phyloP scores from a whole-genome alignment of 2,329 filamentous ascomycete species.

The Phialophora tarda region DNA sequence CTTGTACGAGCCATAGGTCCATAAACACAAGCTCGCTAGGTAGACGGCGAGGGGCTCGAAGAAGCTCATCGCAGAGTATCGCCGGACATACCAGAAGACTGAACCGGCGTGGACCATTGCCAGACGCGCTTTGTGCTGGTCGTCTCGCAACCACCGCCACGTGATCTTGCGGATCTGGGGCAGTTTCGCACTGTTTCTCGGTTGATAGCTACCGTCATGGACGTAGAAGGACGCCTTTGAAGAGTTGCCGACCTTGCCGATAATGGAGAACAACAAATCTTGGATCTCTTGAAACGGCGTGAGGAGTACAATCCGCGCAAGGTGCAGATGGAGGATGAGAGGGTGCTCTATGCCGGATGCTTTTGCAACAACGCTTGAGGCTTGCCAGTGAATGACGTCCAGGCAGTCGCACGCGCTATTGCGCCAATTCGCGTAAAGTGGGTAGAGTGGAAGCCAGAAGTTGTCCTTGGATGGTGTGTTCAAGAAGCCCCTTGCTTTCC shows the following conservation, averaged over 20 bases:
- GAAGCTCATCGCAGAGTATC: slow-evolving; percentile 56
- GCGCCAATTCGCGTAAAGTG: slow-evolving; percentile 55
- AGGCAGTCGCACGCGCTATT: slow-evolving; percentile 54
- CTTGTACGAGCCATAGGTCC: slow-evolving; percentile 52
- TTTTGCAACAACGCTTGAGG: slow-evolving; percentile 58
- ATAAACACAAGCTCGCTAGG: slow-evolving; percentile 55
- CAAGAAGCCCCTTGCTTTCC: slow-evolving; percentile 48
- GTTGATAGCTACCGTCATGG: slow-evolving; percentile 38
- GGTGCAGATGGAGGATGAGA: slow-evolving; percentile 62
- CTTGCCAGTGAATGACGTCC: slow-evolving; percentile 64
- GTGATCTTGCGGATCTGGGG: slow-evolving; percentile 46
- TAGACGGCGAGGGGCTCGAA: slow-evolving; percentile 55
- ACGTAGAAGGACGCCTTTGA: slow-evolving; percentile 37
- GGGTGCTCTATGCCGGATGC: slow-evolving; percentile 60
- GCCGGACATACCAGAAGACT: slow-evolving; percentile 59
- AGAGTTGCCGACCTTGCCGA: slow-evolving; percentile 33
- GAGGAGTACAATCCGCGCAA: slow-evolving; percentile 60
- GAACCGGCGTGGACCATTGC: slow-evolving; percentile 61
- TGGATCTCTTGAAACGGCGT: slow-evolving; percentile 56
- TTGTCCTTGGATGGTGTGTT: slow-evolving; percentile 45
- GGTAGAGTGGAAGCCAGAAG: slow-evolving; percentile 56
- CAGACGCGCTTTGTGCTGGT: slow-evolving; percentile 63
- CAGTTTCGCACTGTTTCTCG: slow-evolving; percentile 33
- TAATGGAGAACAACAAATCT: slow-evolving; percentile 40
- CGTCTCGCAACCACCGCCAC: slow-evolving; percentile 56